These are phyloP conservation scores for Volvariella volvacea DNA, from an alignment of 1,284 basidiomycete genomes.

Conservation along the genomic window DNA sequence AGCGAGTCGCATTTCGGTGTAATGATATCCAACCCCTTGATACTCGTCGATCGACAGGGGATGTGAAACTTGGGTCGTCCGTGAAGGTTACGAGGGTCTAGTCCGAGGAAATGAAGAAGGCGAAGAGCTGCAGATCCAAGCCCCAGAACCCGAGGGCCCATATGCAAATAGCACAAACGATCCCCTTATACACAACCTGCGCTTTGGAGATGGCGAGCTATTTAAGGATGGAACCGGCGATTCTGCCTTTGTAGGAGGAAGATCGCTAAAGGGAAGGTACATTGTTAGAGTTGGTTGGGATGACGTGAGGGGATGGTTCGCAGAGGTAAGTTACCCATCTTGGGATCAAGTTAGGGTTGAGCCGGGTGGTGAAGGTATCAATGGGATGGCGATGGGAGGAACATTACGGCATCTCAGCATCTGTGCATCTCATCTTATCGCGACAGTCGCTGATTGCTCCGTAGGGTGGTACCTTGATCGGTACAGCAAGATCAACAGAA, in stretches of 20 bases:
- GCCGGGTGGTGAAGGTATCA: neutral
- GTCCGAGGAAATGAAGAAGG: slow-evolving; percentile 62
- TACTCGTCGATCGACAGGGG: slow-evolving; percentile 46
- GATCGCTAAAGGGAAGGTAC: slow-evolving; percentile 83
- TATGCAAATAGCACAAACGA: slow-evolving; percentile 23
- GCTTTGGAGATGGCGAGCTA: slow-evolving; percentile 89
- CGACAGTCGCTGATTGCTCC: neutral
- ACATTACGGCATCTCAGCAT: neutral
- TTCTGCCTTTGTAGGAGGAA: slow-evolving; percentile 40
- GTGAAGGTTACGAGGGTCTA: slow-evolving; percentile 97
- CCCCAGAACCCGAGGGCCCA: neutral
- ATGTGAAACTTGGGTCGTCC: slow-evolving; percentile 88
- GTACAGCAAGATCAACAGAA: slow-evolving; percentile 84
- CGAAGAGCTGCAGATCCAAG: slow-evolving; percentile 13
- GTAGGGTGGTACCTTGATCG: slow-evolving; percentile 93
- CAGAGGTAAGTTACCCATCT: slow-evolving; percentile 51
- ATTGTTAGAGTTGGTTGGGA: slow-evolving; percentile 98
- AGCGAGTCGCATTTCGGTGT: slow-evolving; percentile 17
- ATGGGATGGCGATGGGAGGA: no score
- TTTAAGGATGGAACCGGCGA: slow-evolving; percentile 91
- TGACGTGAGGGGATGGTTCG: slow-evolving; percentile 94
- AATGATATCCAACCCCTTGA: slow-evolving; percentile 6
- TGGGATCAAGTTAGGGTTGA: neutral
- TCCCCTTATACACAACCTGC: slow-evolving; percentile 59
- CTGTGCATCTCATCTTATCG: neutral